phyloP scores from a whole-genome alignment of 2,329 filamentous ascomycete species.

The Penicillium sp. region DNA sequence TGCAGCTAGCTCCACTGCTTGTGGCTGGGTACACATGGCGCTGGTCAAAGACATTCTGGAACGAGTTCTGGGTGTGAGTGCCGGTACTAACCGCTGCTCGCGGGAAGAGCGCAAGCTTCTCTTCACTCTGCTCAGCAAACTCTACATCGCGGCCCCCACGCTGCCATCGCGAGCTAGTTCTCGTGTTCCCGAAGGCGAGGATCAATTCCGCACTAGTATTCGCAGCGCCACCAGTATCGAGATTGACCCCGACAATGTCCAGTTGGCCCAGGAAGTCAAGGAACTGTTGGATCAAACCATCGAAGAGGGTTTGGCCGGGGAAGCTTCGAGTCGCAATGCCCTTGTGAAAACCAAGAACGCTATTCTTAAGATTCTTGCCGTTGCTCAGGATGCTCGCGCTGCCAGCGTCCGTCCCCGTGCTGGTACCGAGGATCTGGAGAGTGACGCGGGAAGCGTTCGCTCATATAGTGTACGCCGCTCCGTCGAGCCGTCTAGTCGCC shows the following conservation, averaged over 20 bases:
- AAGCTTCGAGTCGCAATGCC: slow-evolving; percentile 53
- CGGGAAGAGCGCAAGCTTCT: slow-evolving; percentile 85
- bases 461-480: slow-evolving; percentile 40
- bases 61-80: slow-evolving; percentile 63
- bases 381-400: slow-evolving; percentile 56
- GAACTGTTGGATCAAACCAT: slow-evolving; percentile 65
- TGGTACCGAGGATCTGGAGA: slow-evolving; percentile 40
- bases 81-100: slow-evolving; percentile 42
- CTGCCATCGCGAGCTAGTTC: slow-evolving; percentile 50
- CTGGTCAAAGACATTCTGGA: slow-evolving; percentile 80
- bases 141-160: slow-evolving; percentile 74
- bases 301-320: slow-evolving; percentile 50
- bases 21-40: slow-evolving; percentile 79
- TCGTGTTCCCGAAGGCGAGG: slow-evolving; percentile 63
- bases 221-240: slow-evolving; percentile 57
- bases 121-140: slow-evolving; percentile 78
- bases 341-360: slow-evolving; percentile 55
- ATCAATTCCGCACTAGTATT: slow-evolving; percentile 60
- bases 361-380: slow-evolving; percentile 49
- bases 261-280: slow-evolving; percentile 60
- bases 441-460: slow-evolving; percentile 40
- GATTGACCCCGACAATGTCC: slow-evolving; percentile 58
- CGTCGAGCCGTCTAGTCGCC: slow-evolving; percentile 37
- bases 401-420: slow-evolving; percentile 42
- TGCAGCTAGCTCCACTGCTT: slow-evolving; percentile 62